Evolutionary conservation across 1,284 basidiomycete genomes (phyloP), one percentile per base, ranked within the genome.

Genomic region (Stereum hirsutum): DNA sequence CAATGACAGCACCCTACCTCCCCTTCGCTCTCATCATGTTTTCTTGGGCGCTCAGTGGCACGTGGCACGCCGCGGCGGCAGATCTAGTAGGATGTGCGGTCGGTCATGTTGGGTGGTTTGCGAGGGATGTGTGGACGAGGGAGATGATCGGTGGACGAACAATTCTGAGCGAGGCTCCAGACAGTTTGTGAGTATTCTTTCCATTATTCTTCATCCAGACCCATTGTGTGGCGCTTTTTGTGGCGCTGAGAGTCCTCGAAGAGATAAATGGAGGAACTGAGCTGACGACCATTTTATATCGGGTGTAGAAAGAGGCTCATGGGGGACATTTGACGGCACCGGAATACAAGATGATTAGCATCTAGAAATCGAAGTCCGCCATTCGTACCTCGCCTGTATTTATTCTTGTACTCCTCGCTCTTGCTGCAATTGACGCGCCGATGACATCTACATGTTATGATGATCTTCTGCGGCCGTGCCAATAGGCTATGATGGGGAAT

Each of bases 1-100:
- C 90, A 4, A 91, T 99, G 57, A 89, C 90, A 0, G 95, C 95
- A 0, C 92, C 95, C 0, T 98, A 99, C 64, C 77, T 99, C 4
- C 95, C 96, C 1, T 69, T 94, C 42, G 87, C 90, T 0, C 78
- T 98, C 30, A 87, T 95, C 20, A 83, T 73, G 0, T 89, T 97
- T 55, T 84, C 85, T 0, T 98, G 93, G 92, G 63, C 93, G 24
- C 68, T 98, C 27, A 89, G 88, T 50, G 89, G 90, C 4, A 86
- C 86, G 1, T 88, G 87, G 78, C 74, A 77, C 49, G 89, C 89
- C 3, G 90, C 89, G 0, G 78, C 87, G 1, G 89, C 82, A 4
- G 91, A 94, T 56, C 70, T 93, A 5, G 74, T 89, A 19, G 93
- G 93, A 1, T 92, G 92, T 55, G 80, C 86, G 0, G 90, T 95